Percentiles rank a stretch among this genome's conserved stretches.
phyloP scores from a whole-genome alignment of 257 asterid genomes.

The Pogostemon cablin region DNA sequence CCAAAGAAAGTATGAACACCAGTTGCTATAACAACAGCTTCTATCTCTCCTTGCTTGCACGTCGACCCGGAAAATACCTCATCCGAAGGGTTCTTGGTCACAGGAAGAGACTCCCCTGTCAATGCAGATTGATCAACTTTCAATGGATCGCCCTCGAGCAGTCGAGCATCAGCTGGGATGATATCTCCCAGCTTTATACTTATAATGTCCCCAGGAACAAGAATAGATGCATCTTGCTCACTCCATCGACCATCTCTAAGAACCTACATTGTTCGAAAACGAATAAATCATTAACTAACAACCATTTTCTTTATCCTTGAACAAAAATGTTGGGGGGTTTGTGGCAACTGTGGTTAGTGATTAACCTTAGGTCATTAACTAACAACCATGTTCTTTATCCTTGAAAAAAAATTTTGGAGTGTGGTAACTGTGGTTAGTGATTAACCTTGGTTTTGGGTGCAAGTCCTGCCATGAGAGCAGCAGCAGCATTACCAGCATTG shows the following conservation, averaged over 20 bases:
- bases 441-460: conserved; percentile 89
- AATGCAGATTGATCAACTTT: conserved; percentile 89
- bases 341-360: no score
- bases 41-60: conserved; percentile 92
- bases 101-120: conserved; percentile 92
- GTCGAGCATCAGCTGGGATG: conserved; percentile 95
- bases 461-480: conserved; percentile 95
- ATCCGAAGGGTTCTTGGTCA: conserved; percentile 75
- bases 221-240: conserved; percentile 89
- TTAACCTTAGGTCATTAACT: no score
- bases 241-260: conserved; percentile 84
- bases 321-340: no score
- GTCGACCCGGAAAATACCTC: conserved; percentile 96
- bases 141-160: conserved; percentile 91
- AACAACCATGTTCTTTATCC: no score
- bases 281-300: not conserved
- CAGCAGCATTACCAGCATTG: conserved; percentile 93
- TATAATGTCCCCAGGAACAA: conserved; percentile 89
- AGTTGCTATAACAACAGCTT: conserved; percentile 92
- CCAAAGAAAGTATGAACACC: conserved; percentile 97
- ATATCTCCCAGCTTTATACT: conserved; percentile 91
- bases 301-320: not conserved
- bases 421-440: not conserved
- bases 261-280: conserved; percentile 43
- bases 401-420: no score